Conservation (phyloP, 2,329 filamentous ascomycete genomes). For the Epichloe brachyelytri region DNA sequence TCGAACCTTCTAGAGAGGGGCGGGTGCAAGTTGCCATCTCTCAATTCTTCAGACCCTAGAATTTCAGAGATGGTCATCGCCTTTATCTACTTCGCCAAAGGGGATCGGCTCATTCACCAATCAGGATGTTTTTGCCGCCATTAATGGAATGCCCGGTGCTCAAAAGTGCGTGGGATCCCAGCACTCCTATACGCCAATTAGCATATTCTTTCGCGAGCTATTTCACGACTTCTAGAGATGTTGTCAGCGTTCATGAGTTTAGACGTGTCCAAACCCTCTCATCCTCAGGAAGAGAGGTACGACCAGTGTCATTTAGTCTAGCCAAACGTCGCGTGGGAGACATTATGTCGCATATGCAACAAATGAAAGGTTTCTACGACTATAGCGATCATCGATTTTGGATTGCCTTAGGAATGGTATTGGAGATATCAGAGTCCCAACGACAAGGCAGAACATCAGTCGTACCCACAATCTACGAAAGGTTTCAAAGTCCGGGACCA, state of each 20-base stretch:
- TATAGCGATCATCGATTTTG: constrained; percentile 7
- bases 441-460: constrained; percentile 11
- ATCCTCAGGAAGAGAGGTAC: constrained; percentile 17
- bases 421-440: constrained; percentile 18
- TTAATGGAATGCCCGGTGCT: constrained; percentile 44
- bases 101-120: background rate
- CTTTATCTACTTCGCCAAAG: background rate
- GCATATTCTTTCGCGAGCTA: constrained; percentile 35
- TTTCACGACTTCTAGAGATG: background rate
- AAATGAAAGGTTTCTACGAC: constrained; percentile 7
- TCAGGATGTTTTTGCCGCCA: constrained; percentile 51
- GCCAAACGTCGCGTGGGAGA: constrained; percentile 7
- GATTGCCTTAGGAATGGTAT: constrained; percentile 10
- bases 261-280: constrained; percentile 19
- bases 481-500: background rate
- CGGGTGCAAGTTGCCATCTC: background rate
- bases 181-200: constrained; percentile 34
- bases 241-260: constrained; percentile 21
- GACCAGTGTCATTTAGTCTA: constrained; percentile 6
- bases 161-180: constrained; percentile 44
- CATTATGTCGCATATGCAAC: constrained; percentile 7
- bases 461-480: background rate
- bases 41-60: constrained; percentile 22
- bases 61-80: constrained; percentile 26
- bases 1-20: background rate